These are phyloP conservation scores for Aspergillus sparsus DNA, from an alignment of 495 filamentous ascomycete genomes.

Conservation along the genomic window DNA sequence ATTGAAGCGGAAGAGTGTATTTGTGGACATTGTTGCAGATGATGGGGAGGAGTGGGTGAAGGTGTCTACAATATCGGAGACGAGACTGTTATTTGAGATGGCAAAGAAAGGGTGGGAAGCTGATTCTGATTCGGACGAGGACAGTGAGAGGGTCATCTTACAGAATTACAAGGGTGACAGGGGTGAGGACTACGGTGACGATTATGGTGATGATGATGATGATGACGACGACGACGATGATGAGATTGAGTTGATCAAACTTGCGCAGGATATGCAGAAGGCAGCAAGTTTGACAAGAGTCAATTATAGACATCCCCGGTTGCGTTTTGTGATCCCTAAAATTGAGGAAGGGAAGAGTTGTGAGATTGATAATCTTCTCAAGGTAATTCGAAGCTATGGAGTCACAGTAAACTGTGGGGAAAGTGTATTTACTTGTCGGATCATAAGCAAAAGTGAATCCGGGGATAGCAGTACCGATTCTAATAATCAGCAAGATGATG, in stretches of 20 bases:
- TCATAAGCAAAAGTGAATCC: not conserved
- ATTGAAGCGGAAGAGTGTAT: conserved; percentile 29
- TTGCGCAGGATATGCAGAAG: conserved; percentile 54
- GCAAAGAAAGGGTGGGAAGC: conserved; percentile 64
- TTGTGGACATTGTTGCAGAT: conserved; percentile 44
- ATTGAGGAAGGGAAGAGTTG: conserved; percentile 49
- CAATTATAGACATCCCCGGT: conserved; percentile 56
- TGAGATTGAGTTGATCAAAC: conserved; percentile 57
- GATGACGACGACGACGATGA: conserved; percentile 47
- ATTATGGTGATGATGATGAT: conserved; percentile 24
- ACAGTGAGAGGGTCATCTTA: conserved; percentile 37
- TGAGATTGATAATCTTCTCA: conserved; percentile 60
- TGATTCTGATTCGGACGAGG: conserved; percentile 40
- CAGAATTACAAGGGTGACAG: conserved; percentile 34
- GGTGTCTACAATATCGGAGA: conserved; percentile 59
- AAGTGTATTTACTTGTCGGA: conserved; percentile 25
- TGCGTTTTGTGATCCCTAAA: conserved; percentile 63
- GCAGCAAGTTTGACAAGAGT: conserved; percentile 56
- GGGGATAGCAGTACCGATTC: conserved; percentile 13
- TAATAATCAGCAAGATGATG: conserved; percentile 26
- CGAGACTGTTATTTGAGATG: conserved; percentile 59
- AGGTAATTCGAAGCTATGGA: conserved; percentile 57
- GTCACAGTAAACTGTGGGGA: conserved; percentile 51
- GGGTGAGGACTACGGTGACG: conserved; percentile 22
- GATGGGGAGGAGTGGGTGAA: conserved; percentile 62